Conservation (phyloP, 257 asterid species). For the Schizonepeta tenuifolia region DNA sequence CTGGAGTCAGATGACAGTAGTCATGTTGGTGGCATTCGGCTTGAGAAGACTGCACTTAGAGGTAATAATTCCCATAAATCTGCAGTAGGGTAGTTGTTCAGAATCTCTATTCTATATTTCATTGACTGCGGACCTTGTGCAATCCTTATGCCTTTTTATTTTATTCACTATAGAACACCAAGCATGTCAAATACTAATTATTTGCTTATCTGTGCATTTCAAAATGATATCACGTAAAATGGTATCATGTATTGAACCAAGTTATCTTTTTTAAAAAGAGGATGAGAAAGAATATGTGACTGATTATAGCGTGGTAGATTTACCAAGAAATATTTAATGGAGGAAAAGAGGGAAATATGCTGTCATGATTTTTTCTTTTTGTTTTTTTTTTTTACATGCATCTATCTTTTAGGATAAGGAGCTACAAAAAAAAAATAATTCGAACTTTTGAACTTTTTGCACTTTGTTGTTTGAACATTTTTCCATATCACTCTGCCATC, state of each 20-base stretch:
- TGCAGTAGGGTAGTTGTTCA: neutral
- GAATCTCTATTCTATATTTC: neutral
- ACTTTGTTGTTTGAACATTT: neutral
- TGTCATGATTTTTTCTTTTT: neutral
- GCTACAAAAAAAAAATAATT: neutral
- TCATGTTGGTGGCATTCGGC: conserved; percentile 64
- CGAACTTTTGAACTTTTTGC: neutral
- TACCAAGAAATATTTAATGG: neutral
- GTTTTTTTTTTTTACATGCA: neutral
- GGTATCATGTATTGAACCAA: neutral
- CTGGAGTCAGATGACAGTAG: conserved; percentile 51
- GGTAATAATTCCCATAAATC: conserved; percentile 46
- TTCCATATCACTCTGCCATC: neutral
- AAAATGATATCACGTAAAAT: neutral
- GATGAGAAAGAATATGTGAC: neutral
- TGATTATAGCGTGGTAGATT: neutral
- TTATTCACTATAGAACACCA: conserved; percentile 8
- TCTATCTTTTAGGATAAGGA: neutral
- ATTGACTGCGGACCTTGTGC: conserved; percentile 5
- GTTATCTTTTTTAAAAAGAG: neutral
- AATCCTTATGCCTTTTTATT: conserved; percentile 1
- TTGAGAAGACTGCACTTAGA: conserved; percentile 77
- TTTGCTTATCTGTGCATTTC: neutral
- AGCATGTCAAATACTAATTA: neutral
- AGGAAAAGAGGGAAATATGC: neutral